A percentile compares a stretch with the other conserved stretches of the same genome.
Evolutionary conservation across 345 rosid genomes (phyloP).

Genomic region (Anacardium occidentale): DNA sequence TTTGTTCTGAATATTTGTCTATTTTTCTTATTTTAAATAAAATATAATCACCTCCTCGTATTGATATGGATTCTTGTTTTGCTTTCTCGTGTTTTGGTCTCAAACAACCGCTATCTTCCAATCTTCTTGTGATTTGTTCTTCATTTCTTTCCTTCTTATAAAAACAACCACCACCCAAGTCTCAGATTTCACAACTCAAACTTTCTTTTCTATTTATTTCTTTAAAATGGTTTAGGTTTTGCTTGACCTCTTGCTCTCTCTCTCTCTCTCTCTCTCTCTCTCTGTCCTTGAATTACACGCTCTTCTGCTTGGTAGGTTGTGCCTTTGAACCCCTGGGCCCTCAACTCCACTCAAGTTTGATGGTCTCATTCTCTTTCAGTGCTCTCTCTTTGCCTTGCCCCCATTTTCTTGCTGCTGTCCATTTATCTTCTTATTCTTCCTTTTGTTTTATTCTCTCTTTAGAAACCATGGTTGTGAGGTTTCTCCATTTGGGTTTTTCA

Average conservation of each 20-base stretch:
- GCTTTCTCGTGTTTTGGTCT: too few species aligned
- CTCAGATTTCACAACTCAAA: slow-evolving; percentile 30
- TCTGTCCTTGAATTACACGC: slow-evolving; percentile 18
- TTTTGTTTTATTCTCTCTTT: slow-evolving; percentile 16
- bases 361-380: slow-evolving; percentile 44
- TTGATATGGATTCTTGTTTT: neutral
- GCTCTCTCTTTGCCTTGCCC: slow-evolving; percentile 29
- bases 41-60: too few species aligned
- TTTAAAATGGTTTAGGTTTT: slow-evolving; percentile 43
- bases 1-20: slow-evolving; percentile 6
- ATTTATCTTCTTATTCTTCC: slow-evolving; percentile 24
- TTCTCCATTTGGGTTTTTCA: slow-evolving; percentile 33
- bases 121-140: slow-evolving; percentile 22
- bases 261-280: slow-evolving; percentile 17
- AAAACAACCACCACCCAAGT: slow-evolving; percentile 28
- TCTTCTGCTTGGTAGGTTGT: slow-evolving; percentile 55
- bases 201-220: slow-evolving; percentile 13
- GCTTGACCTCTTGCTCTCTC: too few species aligned
- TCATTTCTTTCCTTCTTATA: neutral
- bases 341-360: slow-evolving; percentile 49
- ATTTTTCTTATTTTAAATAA: neutral
- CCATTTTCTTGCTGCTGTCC: slow-evolving; percentile 44
- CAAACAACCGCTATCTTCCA: slow-evolving; percentile 31
- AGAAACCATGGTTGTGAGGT: slow-evolving; percentile 9
- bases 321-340: slow-evolving; percentile 57